Evolutionary conservation across 306 rosid species (phyloP), one percentile per base, ranked within the genome.

Genomic region (Notholithocarpus densiflorus): DNA sequence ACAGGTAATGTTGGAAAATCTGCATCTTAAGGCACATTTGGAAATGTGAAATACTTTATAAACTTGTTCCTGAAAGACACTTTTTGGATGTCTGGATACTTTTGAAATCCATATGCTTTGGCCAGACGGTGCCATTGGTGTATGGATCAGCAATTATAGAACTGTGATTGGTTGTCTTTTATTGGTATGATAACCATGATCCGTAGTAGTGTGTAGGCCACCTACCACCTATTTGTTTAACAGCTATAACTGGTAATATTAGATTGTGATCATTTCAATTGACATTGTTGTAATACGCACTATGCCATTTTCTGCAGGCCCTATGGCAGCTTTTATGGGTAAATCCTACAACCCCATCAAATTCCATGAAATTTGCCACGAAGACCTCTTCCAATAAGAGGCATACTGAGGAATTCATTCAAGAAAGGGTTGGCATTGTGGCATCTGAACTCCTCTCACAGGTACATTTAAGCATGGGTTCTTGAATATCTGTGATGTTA

Each of bases 291-390:
- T 21, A 51, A 68, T 17, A 51, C 68, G n/a, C 51, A 31, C 68
- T 69, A 66, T 70, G n/a, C 62, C 62, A 31, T 80, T 85, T 20
- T 84, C 75, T 89, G 89, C 92, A 95, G 98, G 97, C 94, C 75
- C 86, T 95, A 20, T 95, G 98, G 98, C 98, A 92, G 88, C 93
- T 95, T 80, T 88, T 95, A 73, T 92, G 98, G 98, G 89, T 89
- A 83, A 92, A 87, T 84, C 98, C 89, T 75, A 79, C 81, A 29
- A 61, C 92, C 54, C 78, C 92, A 54, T 9, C 86, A 85, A 85
- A 80, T 87, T 86, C 86, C 27, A 70, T 48, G 51, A 95, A 88
- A 84, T 78, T 82, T 77, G 73, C 73, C 75, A 48, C 85, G 29
- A 82, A 77, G 64, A 43, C 75, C 72, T 65, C 82, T 78, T 81